Conservation (phyloP, 495 filamentous ascomycete genomes). For the Xylaria palmicola region DNA sequence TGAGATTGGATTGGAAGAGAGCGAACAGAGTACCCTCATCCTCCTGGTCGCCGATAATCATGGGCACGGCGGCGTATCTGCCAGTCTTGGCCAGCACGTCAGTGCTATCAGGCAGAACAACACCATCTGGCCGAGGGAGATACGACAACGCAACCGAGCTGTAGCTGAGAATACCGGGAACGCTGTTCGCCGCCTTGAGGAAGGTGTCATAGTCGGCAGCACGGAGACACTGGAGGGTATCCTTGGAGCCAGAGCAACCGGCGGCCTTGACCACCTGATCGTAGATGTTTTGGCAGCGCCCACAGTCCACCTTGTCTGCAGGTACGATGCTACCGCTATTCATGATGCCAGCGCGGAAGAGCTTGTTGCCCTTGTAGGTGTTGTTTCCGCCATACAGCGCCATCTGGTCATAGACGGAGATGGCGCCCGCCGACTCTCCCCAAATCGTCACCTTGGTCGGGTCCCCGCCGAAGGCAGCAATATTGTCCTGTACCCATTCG, state of each 20-base stretch:
- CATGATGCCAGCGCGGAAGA: conserved; percentile 74
- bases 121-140: conserved; percentile 64
- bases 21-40: conserved; percentile 61
- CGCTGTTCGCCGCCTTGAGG: conserved; percentile 64
- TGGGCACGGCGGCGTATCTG: conserved; percentile 56
- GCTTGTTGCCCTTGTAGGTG: conserved; percentile 64
- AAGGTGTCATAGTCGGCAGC: conserved; percentile 56
- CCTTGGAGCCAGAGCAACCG: conserved; percentile 55
- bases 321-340: conserved; percentile 66
- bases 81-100: conserved; percentile 49
- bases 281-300: conserved; percentile 63
- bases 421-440: conserved; percentile 71
- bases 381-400: conserved; percentile 65
- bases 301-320: conserved; percentile 61
- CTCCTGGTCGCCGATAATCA: conserved; percentile 61
- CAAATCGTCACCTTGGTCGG: conserved; percentile 66
- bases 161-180: conserved; percentile 63
- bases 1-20: conserved; percentile 64
- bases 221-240: conserved; percentile 66
- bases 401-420: conserved; percentile 72
- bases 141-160: conserved; percentile 63
- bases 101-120: conserved; percentile 53
- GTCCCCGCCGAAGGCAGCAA: conserved; percentile 67
- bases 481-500: conserved; percentile 65
- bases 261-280: conserved; percentile 58